Percentiles rank a stretch among this genome's conserved stretches.
phyloP scores from a whole-genome alignment of 208 protist genomes.

The Tritrichomonas musculus region DNA sequence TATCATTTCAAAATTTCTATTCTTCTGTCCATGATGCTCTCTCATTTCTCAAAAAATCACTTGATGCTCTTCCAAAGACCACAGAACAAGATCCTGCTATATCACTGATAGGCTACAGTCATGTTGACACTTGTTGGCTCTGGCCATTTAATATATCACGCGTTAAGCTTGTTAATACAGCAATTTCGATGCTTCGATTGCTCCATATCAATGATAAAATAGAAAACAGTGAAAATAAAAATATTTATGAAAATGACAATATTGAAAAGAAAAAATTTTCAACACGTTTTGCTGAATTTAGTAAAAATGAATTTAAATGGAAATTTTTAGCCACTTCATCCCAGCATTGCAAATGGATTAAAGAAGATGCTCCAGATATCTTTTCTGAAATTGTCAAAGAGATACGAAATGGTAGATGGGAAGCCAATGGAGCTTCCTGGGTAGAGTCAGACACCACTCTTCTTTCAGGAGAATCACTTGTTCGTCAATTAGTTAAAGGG shows the following conservation, averaged over 20 bases:
- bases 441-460: neutral
- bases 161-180: neutral
- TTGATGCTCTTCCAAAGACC: neutral
- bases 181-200: neutral
- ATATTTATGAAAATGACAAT: too few species aligned
- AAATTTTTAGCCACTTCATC: neutral
- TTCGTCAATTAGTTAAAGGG: slow-evolving; percentile 10
- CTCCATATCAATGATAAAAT: too few species aligned
- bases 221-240: too few species aligned
- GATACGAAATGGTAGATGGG: neutral
- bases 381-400: neutral
- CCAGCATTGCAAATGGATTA: neutral
- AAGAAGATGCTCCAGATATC: neutral
- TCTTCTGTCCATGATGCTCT: neutral
- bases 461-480: slow-evolving; percentile 13
- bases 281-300: neutral
- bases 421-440: neutral
- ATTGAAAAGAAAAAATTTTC: too few species aligned
- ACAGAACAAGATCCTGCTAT: neutral
- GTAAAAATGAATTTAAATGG: neutral
- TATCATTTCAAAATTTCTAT: neutral
- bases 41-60: neutral
- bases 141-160: neutral
- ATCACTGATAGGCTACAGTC: neutral
- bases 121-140: neutral